phyloP scores from a whole-genome alignment of 2,329 filamentous ascomycete species.

The Thelonectria olida region DNA sequence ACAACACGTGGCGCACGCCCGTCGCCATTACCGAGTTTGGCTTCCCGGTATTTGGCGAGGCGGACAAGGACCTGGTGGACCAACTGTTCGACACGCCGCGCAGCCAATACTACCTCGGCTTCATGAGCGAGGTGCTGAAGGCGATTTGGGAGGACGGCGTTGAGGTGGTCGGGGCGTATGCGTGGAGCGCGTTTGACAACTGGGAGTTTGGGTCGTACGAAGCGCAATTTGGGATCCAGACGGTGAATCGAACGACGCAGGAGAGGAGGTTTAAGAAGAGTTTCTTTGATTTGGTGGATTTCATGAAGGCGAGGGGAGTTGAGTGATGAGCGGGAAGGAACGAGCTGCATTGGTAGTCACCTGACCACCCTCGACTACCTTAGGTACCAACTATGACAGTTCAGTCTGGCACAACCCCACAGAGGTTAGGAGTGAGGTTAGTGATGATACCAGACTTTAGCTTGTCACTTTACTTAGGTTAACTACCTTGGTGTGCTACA shows the following conservation, averaged over 20 bases:
- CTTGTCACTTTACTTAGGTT: too few relatives aligned
- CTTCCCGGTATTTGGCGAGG: slow-evolving; percentile 62
- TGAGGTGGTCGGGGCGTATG: slow-evolving; percentile 61
- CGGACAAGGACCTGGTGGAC: slow-evolving; percentile 52
- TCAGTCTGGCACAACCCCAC: too few relatives aligned
- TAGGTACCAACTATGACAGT: too few relatives aligned
- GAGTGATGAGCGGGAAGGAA: too few relatives aligned
- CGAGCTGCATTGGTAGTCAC: too few relatives aligned
- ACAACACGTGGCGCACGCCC: slow-evolving; percentile 64
- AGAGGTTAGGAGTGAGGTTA: too few relatives aligned
- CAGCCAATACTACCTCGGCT: slow-evolving; percentile 63
- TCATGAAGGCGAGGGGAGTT: slow-evolving; percentile 47
- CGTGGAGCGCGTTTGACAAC: slow-evolving; percentile 63
- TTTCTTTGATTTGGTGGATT: slow-evolving; percentile 66
- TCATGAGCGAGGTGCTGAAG: slow-evolving; percentile 63
- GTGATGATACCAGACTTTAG: too few relatives aligned
- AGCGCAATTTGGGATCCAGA: slow-evolving; percentile 64
- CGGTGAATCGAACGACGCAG: slow-evolving; percentile 62
- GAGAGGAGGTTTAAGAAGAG: slow-evolving; percentile 64
- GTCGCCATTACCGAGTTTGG: slow-evolving; percentile 65
- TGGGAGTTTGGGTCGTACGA: slow-evolving; percentile 61
- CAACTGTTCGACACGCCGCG: slow-evolving; percentile 64
- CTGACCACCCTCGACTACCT: too few relatives aligned
- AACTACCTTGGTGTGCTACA: too few relatives aligned
- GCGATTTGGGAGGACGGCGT: slow-evolving; percentile 66